Evolutionary conservation across 192 early-diverging fungal species (phyloP).

Genomic region (Obelidium mucronatum): DNA sequence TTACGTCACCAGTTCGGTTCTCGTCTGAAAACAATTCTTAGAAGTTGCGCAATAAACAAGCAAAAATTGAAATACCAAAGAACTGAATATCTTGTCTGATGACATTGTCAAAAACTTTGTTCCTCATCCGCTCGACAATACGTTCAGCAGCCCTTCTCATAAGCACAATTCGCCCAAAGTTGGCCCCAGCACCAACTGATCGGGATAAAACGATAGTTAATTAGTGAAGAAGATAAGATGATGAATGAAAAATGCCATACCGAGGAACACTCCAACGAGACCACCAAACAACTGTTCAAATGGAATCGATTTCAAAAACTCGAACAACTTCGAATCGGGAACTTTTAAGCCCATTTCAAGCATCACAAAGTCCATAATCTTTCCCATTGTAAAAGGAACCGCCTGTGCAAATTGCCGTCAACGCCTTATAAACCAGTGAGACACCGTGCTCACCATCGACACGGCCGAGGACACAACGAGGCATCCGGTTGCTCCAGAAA

Average conservation of each 20-base stretch:
- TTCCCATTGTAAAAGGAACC: constrained; percentile 51
- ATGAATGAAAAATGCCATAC: neutral
- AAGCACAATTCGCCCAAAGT: constrained; percentile 45
- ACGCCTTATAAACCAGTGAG: neutral
- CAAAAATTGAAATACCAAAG: neutral
- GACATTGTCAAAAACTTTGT: constrained; percentile 37
- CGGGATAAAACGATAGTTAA: neutral
- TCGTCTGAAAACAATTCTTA: constrained; percentile 49
- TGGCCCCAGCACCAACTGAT: constrained; percentile 48
- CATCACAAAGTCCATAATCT: constrained; percentile 47
- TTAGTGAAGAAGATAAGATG: neutral
- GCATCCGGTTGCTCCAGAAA: constrained; percentile 23
- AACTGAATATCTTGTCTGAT: constrained; percentile 51
- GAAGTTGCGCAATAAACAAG: neutral
- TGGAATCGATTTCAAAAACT: constrained; percentile 7
- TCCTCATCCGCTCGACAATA: constrained; percentile 43
- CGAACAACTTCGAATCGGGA: constrained; percentile 24
- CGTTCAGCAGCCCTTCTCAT: constrained; percentile 44
- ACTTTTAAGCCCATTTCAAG: constrained; percentile 14
- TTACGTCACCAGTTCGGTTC: constrained; percentile 80
- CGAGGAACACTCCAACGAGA: constrained; percentile 13
- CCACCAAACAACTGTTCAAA: constrained; percentile 31
- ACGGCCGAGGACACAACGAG: constrained; percentile 42
- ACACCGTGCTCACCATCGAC: constrained; percentile 31
- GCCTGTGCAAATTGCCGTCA: neutral